phyloP scores from a whole-genome alignment of 345 rosid species.

The Luvunga scandens region DNA sequence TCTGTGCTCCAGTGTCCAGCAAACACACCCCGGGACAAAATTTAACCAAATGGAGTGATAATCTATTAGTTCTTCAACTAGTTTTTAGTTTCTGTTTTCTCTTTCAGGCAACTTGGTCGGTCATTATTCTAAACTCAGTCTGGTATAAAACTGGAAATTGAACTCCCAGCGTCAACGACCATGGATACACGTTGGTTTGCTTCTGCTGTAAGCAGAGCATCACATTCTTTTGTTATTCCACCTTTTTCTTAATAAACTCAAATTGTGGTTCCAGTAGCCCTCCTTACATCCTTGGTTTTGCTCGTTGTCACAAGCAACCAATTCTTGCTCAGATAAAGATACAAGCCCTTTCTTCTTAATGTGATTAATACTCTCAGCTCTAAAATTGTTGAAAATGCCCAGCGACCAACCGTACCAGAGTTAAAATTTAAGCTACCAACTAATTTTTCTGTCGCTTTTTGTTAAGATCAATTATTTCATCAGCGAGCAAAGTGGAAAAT shows the following conservation, averaged over 20 bases:
- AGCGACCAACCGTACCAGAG: conserved; percentile 54
- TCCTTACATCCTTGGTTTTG: conserved; percentile 70
- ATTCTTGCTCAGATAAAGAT: conserved; percentile 66
- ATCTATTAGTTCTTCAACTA: too few relatives aligned
- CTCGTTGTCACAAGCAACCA: conserved; percentile 61
- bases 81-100: too few relatives aligned
- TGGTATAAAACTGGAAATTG: conserved; percentile 77
- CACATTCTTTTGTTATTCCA: conserved; percentile 60
- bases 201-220: conserved; percentile 56
- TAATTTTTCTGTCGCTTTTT: too few relatives aligned
- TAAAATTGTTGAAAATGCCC: conserved; percentile 74
- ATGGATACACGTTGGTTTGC: conserved; percentile 68
- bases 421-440: neutral
- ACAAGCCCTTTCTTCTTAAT: conserved; percentile 51
- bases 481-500: neutral
- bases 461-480: neutral
- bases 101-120: too few relatives aligned
- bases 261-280: conserved; percentile 71
- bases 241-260: conserved; percentile 54
- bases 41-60: neutral
- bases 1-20: conserved; percentile 60
- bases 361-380: conserved; percentile 68
- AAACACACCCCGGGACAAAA: conserved; percentile 51
- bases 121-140: conserved; percentile 29
- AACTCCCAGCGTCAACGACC: conserved; percentile 67